Conservation (phyloP, 2,329 filamentous ascomycete species). For the Colletotrichum musae region DNA sequence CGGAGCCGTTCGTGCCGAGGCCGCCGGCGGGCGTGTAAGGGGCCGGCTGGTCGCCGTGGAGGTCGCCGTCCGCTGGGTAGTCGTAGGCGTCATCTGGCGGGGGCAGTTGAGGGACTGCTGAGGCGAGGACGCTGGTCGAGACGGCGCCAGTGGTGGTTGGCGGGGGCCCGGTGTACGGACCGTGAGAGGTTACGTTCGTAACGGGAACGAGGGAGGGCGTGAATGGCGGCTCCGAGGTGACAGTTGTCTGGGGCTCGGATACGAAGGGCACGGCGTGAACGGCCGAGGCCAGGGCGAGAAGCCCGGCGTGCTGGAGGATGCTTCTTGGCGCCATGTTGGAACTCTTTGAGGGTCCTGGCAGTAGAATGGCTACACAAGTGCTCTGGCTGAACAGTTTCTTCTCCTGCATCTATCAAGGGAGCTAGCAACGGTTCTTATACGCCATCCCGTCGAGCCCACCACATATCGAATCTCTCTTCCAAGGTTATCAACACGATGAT, state of each 20-base stretch:
- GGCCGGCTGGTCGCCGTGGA: constrained; percentile 77
- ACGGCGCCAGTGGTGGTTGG: constrained; percentile 79
- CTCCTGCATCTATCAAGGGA: neutral
- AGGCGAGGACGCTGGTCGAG: constrained; percentile 68
- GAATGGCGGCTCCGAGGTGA: constrained; percentile 48
- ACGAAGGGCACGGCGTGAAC: constrained; percentile 51
- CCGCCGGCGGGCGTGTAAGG: constrained; percentile 83
- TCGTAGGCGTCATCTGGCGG: constrained; percentile 74
- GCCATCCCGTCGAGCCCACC: neutral
- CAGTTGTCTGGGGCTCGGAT: constrained; percentile 53
- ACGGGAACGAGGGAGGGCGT: constrained; percentile 51
- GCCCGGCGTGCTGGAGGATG: constrained; percentile 28
- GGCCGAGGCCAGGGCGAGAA: constrained; percentile 42
- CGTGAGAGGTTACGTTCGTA: constrained; percentile 76
- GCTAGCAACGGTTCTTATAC: constrained; percentile 17
- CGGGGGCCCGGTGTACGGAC: constrained; percentile 75
- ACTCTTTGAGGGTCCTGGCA: neutral
- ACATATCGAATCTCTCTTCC: neutral
- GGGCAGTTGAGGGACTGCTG: constrained; percentile 70
- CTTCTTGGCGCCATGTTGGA: constrained; percentile 23
- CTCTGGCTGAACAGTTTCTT: neutral
- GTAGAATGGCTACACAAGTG: neutral
- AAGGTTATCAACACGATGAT: too few species aligned
- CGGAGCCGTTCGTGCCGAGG: constrained; percentile 82
- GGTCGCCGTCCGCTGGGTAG: constrained; percentile 79